Evolutionary conservation across 2,329 filamentous ascomycete genomes (phyloP), one percentile per base, ranked within the genome.

Genomic region (Neonectria hederae): DNA sequence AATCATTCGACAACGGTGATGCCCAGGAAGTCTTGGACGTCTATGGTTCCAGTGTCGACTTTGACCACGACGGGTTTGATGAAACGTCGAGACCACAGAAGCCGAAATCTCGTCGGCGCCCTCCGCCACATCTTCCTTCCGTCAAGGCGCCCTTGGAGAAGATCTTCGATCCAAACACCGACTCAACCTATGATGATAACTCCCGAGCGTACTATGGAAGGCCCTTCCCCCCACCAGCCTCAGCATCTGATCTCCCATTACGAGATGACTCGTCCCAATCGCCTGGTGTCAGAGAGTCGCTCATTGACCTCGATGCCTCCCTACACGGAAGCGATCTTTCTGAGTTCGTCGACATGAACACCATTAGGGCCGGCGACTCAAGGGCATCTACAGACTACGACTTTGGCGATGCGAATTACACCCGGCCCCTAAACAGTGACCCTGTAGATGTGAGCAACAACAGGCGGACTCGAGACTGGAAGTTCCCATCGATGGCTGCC

Each of bases 101-200:
- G 72, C 78, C 79, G 14, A 87, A 87, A 70, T 77, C 81, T 13
- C 83, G 88, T 19, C 80, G 85, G 57, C 84, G 86, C 19, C 87
- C 87, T 0, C 87, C 88, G 4, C 85, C 88, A 52, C 83, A 84
- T 26, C 78, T 90, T 6, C 84, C 86, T 2, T 84, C 85, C 0
- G 78, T 88, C 65, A 86, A 84, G 66, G 87, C 82, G 10, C 88
- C 88, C 0, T 76, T 90, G 4, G 88, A 90, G 68, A 90, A 89
- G 66, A 80, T 90, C 0, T 90, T 90, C 71, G 88, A 90, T 63
- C 87, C 87, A 5, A 88, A 90, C 72, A 90, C 88, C 0, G 84
- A 88, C 35, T 87, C 87, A 2, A 88, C 84, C 65, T 90, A 90
- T 66, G 84, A 88, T 24, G 88, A 90, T 63, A 90, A 90, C 66